A percentile compares a stretch with the other conserved stretches of the same genome.
phyloP scores from a whole-genome alignment of 495 filamentous ascomycete species.

The Penicillium crystallinum region DNA sequence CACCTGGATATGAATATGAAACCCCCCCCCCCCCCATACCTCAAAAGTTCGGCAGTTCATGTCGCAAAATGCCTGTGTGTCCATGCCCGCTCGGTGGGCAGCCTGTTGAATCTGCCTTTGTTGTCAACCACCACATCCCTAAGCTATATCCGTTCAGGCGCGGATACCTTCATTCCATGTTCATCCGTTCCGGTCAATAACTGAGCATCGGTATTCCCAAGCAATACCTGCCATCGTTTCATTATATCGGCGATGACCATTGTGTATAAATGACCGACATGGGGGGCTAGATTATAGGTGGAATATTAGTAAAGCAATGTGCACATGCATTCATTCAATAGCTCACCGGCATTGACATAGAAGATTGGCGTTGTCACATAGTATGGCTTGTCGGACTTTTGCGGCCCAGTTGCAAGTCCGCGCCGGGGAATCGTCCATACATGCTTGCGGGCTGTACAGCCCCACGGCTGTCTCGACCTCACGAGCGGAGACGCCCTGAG shows the following conservation, averaged over 20 bases:
- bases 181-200: conserved; percentile 95
- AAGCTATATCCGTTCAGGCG: too few species aligned
- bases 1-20: neutral
- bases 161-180: conserved; percentile 79
- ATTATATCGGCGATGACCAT: conserved; percentile 87
- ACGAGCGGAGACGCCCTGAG: conserved; percentile 29
- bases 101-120: conserved; percentile 72
- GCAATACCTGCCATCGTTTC: conserved; percentile 85
- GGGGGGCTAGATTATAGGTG: conserved; percentile 58
- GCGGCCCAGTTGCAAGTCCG: conserved; percentile 31
- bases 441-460: conserved; percentile 27
- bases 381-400: conserved; percentile 66
- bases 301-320: conserved; percentile 13
- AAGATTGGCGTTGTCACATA: conserved; percentile 98
- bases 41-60: conserved; percentile 48
- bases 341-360: conserved; percentile 92
- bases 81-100: conserved; percentile 57
- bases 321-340: neutral
- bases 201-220: conserved; percentile 59
- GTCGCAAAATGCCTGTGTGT: conserved; percentile 59
- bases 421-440: conserved; percentile 19
- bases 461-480: conserved; percentile 27
- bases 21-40: too few species aligned
- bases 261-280: conserved; percentile 91
- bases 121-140: conserved; percentile 13